A percentile compares a stretch with the other conserved stretches of the same genome.
phyloP scores from a whole-genome alignment of 2,329 filamentous ascomycete species.

The Trichoderma endophyticum region DNA sequence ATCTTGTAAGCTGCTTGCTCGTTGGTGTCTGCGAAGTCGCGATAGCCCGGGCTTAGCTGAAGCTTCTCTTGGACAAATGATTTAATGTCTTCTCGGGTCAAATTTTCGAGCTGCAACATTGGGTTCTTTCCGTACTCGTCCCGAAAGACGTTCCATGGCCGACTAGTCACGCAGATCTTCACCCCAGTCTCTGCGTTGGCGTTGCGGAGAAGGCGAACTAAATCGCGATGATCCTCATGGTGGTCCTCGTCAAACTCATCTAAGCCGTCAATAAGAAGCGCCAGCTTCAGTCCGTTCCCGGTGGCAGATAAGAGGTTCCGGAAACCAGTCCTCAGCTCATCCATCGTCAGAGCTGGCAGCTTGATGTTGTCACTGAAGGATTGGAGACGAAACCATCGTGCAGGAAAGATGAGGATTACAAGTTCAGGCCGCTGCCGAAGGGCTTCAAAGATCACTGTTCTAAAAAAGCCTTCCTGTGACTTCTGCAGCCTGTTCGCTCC shows the following conservation, averaged over 20 bases:
- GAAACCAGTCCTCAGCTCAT: background rate
- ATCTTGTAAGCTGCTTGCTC: accelerated
- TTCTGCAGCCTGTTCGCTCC: background rate
- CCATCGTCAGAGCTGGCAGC: background rate
- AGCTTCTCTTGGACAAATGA: background rate
- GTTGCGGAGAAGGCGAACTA: background rate
- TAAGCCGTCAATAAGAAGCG: background rate
- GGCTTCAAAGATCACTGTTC: too few species aligned
- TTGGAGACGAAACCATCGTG: background rate
- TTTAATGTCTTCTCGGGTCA: background rate
- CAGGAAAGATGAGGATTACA: too few species aligned
- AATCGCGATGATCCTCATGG: accelerated
- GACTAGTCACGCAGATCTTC: background rate
- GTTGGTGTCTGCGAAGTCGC: background rate
- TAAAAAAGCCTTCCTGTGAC: background rate
- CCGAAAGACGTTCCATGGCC: background rate
- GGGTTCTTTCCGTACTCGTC: background rate
- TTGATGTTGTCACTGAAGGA: background rate
- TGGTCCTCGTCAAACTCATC: background rate
- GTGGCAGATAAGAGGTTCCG: background rate
- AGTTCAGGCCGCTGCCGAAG: too few species aligned
- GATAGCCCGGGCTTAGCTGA: background rate
- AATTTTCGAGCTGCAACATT: background rate
- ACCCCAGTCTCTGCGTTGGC: background rate
- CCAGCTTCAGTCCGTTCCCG: background rate